Evolutionary conservation across 345 rosid genomes (phyloP), one percentile per base, ranked within the genome.

Genomic region (Reutealis trisperma): DNA sequence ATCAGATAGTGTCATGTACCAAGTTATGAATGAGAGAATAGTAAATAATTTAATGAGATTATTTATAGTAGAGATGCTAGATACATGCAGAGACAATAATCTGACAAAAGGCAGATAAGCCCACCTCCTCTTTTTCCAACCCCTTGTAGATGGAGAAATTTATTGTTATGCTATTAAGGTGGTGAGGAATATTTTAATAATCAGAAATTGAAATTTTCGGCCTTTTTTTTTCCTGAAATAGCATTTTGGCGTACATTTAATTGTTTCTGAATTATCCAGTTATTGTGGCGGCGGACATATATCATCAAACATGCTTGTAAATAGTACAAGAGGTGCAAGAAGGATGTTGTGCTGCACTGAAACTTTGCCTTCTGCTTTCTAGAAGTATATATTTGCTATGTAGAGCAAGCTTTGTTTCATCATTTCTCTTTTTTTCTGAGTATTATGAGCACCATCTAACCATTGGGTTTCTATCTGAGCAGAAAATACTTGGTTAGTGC

Each of bases 401-500:
- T 54, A 51, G 8, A 5, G 21, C 7, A 15, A 54, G 59, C 19
- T 54, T 54, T 16, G n/a, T 19, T 13, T 63, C 42, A 32, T 30
- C 32, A 14, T 1, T 47, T 47, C 11, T 9, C 13, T 47, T 47
- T 2, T 54, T 54, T 54, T 18, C 59, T 54, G 18, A 30, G 61
- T 73, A 12, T 75, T 75, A 27, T 24, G 10, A 52, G 72, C 41
- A 42, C 59, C 70, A 59, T 78, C 62, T 60, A 9, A 75, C 64
- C 25, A 55, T 52, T 47, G 60, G 54, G 22, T 37, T 61, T 73
- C 57, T 42, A 14, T 63, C 64, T 27, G 68, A 16, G 79, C 90
- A 91, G 94, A 34, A 77, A 77, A 52, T 89, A 89, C 81, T 34
- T 80, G 74, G 84, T 74, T 67, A 86, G 90, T 55, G 91, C 91